Evolutionary conservation across 148 eudicot genomes (phyloP).

Genomic region (Vaccinium vitisidaea): DNA sequence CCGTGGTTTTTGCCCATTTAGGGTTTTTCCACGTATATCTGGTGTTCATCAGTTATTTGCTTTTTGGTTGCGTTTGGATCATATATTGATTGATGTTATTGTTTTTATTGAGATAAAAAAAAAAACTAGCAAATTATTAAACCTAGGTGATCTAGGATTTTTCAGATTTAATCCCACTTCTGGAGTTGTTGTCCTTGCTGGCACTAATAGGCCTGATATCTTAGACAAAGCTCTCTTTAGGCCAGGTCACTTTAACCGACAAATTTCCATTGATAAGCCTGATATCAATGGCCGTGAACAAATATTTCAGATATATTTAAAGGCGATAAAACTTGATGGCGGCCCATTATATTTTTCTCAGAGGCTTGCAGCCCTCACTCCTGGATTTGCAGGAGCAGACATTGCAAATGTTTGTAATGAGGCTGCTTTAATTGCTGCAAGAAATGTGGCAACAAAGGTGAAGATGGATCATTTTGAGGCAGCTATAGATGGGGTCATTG

Average conservation of each 20-base stretch:
- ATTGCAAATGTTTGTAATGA: slow-evolving; percentile 91
- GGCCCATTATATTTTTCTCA: slow-evolving; percentile 71
- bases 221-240: slow-evolving; percentile 85
- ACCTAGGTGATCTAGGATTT: too few relatives aligned
- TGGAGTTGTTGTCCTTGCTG: slow-evolving; percentile 88
- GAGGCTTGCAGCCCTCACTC: slow-evolving; percentile 85
- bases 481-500: slow-evolving; percentile 85
- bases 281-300: slow-evolving; percentile 95
- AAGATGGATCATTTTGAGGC: slow-evolving; percentile 80
- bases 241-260: slow-evolving; percentile 87
- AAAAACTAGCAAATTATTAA: too few relatives aligned
- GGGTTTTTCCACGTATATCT: too few relatives aligned
- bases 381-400: slow-evolving; percentile 96
- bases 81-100: too few relatives aligned
- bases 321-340: slow-evolving; percentile 73
- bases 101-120: too few relatives aligned
- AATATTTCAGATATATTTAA: slow-evolving; percentile 75
- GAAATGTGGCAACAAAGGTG: slow-evolving; percentile 45
- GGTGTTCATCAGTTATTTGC: too few relatives aligned
- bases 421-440: slow-evolving; percentile 91
- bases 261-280: slow-evolving; percentile 77
- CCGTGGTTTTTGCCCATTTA: too few relatives aligned
- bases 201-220: slow-evolving; percentile 84
- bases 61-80: too few relatives aligned
- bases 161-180: slow-evolving; percentile 77